phyloP scores from a whole-genome alignment of 192 early-diverging fungal genomes.

The Geosiphon pyriformis region DNA sequence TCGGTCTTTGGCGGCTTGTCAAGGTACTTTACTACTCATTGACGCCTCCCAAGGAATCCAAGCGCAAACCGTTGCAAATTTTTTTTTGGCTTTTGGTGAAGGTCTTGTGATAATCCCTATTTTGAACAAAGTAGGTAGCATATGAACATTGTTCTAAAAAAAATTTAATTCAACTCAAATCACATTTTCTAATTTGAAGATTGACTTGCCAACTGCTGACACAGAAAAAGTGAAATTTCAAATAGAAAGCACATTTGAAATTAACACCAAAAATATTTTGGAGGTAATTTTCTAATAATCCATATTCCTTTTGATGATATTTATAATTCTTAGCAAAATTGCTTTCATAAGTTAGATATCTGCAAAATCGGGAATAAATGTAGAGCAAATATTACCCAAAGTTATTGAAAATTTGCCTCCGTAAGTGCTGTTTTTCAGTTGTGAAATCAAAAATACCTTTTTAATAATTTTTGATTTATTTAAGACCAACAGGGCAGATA shows the following conservation, averaged over 20 bases:
- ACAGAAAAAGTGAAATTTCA: slow-evolving; percentile 68
- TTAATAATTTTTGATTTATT: slow-evolving; percentile 10
- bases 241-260: slow-evolving; percentile 84
- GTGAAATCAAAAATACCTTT: not conserved
- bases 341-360: slow-evolving; percentile 50
- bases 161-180: too few relatives aligned
- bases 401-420: slow-evolving; percentile 78
- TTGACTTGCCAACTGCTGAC: slow-evolving; percentile 89
- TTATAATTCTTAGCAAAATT: not conserved
- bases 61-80: slow-evolving; percentile 98
- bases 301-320: not conserved
- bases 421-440: slow-evolving; percentile 22
- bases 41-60: slow-evolving; percentile 95
- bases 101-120: slow-evolving; percentile 83
- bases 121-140: slow-evolving; percentile 70
- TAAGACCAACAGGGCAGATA: slow-evolving; percentile 56
- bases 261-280: slow-evolving; percentile 56
- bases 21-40: slow-evolving; percentile 87
- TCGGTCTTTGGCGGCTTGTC: slow-evolving; percentile 87
- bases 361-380: slow-evolving; percentile 78
- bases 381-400: slow-evolving; percentile 65
- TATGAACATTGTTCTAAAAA: not conserved
- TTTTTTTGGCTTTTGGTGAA: slow-evolving; percentile 87
- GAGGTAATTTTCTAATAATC: slow-evolving; percentile 28
- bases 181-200: slow-evolving; percentile 31